Percentiles rank a stretch among this genome's conserved stretches.
Conservation (phyloP, 2,329 filamentous ascomycete genomes). For the Fusarium burgessii region DNA sequence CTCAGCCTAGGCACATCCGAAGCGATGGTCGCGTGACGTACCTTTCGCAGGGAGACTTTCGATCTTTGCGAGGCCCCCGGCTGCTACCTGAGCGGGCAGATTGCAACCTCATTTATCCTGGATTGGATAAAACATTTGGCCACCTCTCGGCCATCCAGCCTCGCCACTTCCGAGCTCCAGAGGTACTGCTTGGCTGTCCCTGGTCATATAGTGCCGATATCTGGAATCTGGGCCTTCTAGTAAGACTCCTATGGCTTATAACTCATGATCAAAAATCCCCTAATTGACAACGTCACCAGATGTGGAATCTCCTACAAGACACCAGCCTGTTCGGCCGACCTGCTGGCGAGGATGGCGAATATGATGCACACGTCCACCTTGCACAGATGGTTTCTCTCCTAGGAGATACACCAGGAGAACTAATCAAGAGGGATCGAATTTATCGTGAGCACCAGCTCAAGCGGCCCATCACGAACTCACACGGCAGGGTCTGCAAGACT, state of each 20-base stretch:
- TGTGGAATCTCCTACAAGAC: constrained; percentile 43
- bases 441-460: constrained; percentile 21
- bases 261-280: neutral
- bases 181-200: constrained; percentile 41
- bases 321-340: constrained; percentile 30
- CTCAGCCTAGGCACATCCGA: constrained; percentile 16
- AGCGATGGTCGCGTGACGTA: constrained; percentile 25
- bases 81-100: constrained; percentile 35
- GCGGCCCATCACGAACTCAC: neutral
- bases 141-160: constrained; percentile 39
- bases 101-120: constrained; percentile 33
- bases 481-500: constrained; percentile 15
- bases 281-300: constrained; percentile 7
- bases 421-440: constrained; percentile 33
- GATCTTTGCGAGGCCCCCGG: constrained; percentile 12
- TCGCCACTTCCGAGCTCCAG: constrained; percentile 41
- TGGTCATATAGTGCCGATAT: constrained; percentile 20
- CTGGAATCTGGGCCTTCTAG: constrained; percentile 19
- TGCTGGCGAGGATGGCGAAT: constrained; percentile 36
- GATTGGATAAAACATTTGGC: neutral
- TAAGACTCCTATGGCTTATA: neutral
- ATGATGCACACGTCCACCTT: constrained; percentile 41
- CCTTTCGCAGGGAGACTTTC: constrained; percentile 35
- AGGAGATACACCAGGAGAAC: constrained; percentile 22
- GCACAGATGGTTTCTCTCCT: constrained; percentile 37